Base-by-base conservation (phyloP, 2,329 filamentous ascomycete species). In the Ceratocystiopsis sp. region DNA sequence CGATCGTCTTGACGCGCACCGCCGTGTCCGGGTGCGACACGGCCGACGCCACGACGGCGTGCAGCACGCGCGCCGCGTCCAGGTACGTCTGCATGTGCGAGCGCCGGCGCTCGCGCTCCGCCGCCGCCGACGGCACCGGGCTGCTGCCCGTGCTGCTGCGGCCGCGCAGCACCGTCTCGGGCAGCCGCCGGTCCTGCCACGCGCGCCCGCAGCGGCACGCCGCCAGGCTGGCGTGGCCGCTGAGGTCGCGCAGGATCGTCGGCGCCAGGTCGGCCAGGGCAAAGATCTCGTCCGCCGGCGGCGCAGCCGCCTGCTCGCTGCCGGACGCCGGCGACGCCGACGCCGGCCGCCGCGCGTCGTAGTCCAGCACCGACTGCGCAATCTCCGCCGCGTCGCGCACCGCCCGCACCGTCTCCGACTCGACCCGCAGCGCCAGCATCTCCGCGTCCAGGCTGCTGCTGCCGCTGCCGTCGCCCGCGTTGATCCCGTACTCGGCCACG, bases 351-450 rank as follows among this genome's bases (percentile, higher is more conserved):
- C 21, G 17, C 17, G 44, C 47, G 37, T 49, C 48, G 39, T 51
- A 46, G 7, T 49, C 45, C 33, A 51, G 19, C n/a, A 47, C 41
- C 33, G 40, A 41, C 18, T 36, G 37, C 8, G 43, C 46, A 8
- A 51, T 42, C 12, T 48, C 43, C 13, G 45, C 42, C 8, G 40
- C 44, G 10, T 50, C 46, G 17, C 43, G 38, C 19, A 50, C 14
- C 8, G 44, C 44, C 1, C 45, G 35, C 15, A 51, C 43, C n/a
- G 42, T 49, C 45, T 52, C 48, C 32, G 45, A 44, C 37, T 48
- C 47, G 37, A 49, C 39, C 9, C 45, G 42, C 14, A 46, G 37
- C 2, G 29, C 35, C 2, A 44, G 16, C n/a, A 38, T 32, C 19
- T 48, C 46, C 14, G 35, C 38, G 8, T 46, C 44, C 16, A 51